phyloP scores from a whole-genome alignment of 768 basidiomycete species.

The Hericium erinaceus region DNA sequence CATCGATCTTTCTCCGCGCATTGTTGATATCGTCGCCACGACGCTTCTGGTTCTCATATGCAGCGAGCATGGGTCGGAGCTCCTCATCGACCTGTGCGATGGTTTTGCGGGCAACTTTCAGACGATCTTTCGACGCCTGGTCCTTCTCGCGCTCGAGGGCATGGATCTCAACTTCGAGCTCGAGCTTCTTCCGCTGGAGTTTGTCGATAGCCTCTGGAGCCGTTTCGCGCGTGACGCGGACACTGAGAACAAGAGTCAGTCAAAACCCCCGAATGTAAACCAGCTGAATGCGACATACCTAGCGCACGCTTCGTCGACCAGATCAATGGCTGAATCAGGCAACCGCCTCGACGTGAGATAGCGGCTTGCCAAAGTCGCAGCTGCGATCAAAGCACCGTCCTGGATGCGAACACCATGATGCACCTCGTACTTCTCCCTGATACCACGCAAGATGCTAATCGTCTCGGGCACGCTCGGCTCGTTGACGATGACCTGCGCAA shows the following conservation, averaged over 20 bases:
- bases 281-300: conserved; percentile 37
- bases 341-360: conserved; percentile 78
- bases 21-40: conserved; percentile 73
- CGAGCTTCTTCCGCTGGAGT: conserved; percentile 79
- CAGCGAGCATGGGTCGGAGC: conserved; percentile 70
- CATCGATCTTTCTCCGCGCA: conserved; percentile 77
- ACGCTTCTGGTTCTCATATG: conserved; percentile 81
- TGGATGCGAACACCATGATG: conserved; percentile 85
- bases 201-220: conserved; percentile 90
- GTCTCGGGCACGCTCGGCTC: conserved; percentile 87
- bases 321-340: conserved; percentile 83
- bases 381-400: conserved; percentile 81
- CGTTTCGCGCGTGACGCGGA: conserved; percentile 89
- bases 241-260: conserved; percentile 31
- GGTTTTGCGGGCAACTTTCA: conserved; percentile 62
- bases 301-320: conserved; percentile 88
- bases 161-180: conserved; percentile 91
- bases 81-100: conserved; percentile 81
- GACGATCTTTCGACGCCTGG: conserved; percentile 74
- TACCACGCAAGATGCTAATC: conserved; percentile 89
- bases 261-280: not conserved
- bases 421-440: conserved; percentile 84
- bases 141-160: conserved; percentile 93
- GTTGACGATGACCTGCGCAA: conserved; percentile 88
- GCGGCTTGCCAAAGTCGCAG: conserved; percentile 87